A percentile compares a stretch with the other conserved stretches of the same genome.
phyloP scores from a whole-genome alignment of 179 eudicot species.

The Heliamphora pulchella region DNA sequence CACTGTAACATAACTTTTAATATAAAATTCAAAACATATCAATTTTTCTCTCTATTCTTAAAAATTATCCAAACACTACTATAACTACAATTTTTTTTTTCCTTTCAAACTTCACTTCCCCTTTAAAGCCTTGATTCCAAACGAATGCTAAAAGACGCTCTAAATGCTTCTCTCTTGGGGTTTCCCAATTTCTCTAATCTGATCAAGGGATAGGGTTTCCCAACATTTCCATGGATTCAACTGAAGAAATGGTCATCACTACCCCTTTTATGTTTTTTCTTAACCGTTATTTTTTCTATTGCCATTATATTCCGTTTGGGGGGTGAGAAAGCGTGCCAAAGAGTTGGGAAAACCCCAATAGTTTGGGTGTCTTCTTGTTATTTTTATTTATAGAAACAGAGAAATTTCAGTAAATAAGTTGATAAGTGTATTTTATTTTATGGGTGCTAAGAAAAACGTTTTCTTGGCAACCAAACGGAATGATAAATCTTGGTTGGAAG shows the following conservation, averaged over 20 bases:
- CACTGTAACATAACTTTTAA: no score
- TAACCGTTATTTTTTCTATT: not conserved
- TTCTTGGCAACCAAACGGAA: not conserved
- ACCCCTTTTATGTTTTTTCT: not conserved
- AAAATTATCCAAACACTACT: no score
- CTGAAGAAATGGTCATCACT: constrained; percentile 5
- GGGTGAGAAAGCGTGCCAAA: not conserved
- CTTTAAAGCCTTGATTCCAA: no score
- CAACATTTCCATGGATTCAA: constrained; percentile 9
- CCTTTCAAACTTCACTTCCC: no score
- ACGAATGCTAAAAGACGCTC: no score
- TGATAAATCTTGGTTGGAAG: not conserved
- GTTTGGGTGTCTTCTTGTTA: not conserved
- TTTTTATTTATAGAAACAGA: not conserved
- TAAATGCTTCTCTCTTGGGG: not conserved
- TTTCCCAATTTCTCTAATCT: not conserved
- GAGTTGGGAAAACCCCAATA: not conserved
- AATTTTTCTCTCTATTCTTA: no score
- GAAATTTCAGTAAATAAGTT: not conserved
- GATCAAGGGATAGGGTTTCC: not conserved
- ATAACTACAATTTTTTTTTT: no score
- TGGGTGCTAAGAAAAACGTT: not conserved
- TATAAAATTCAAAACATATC: no score
- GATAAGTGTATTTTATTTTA: not conserved
- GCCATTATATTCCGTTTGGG: not conserved